Conservation (phyloP, 192 early-diverging fungal species). For the Gryganskiella cystojenkinii region DNA sequence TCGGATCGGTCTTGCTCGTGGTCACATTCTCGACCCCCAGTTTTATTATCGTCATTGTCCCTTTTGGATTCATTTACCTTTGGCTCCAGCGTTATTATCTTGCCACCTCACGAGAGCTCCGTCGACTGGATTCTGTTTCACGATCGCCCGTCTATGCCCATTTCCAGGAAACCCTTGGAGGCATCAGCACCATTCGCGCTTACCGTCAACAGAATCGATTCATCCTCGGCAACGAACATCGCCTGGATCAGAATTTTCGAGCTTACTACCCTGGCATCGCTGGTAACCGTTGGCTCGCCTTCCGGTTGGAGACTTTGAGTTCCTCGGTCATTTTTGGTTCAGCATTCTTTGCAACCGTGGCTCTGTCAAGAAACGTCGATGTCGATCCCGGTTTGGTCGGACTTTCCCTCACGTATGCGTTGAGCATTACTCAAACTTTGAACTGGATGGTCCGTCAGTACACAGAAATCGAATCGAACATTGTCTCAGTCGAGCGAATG, state of each 20-base stretch:
- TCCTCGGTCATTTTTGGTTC: slow-evolving; percentile 83
- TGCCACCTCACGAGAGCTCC: slow-evolving; percentile 81
- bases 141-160: slow-evolving; percentile 77
- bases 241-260: slow-evolving; percentile 78
- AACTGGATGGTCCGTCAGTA: slow-evolving; percentile 89
- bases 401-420: slow-evolving; percentile 70
- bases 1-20: slow-evolving; percentile 50
- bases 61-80: slow-evolving; percentile 66
- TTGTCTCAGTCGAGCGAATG: slow-evolving; percentile 78
- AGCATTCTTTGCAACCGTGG: slow-evolving; percentile 73
- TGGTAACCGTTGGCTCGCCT: slow-evolving; percentile 72
- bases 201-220: slow-evolving; percentile 69
- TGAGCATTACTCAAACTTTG: slow-evolving; percentile 79
- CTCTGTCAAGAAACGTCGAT: slow-evolving; percentile 57
- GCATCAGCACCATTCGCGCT: slow-evolving; percentile 82
- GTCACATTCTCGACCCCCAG: slow-evolving; percentile 60
- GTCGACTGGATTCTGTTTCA: slow-evolving; percentile 75
- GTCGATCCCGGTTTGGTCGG: slow-evolving; percentile 79
- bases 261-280: slow-evolving; percentile 80
- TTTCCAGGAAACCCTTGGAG: slow-evolving; percentile 77
- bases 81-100: slow-evolving; percentile 71
- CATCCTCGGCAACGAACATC: slow-evolving; percentile 68
- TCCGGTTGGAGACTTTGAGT: slow-evolving; percentile 85
- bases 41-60: slow-evolving; percentile 70
- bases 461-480: slow-evolving; percentile 82